Conservation (phyloP, 768 basidiomycete genomes). For the Boletus huronensis region DNA sequence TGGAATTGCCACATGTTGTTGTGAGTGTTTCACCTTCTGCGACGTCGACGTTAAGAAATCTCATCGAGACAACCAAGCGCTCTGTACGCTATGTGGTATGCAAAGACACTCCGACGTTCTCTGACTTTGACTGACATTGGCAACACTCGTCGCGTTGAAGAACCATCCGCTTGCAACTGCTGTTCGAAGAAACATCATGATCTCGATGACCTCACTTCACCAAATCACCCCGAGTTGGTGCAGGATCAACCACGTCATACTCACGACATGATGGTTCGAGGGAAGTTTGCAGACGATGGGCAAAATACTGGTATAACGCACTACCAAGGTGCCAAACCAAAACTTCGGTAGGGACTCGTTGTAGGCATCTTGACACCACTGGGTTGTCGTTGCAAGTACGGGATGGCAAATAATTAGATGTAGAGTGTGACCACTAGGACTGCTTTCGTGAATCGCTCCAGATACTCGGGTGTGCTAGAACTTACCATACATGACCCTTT, state of each 20-base stretch:
- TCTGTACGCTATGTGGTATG: slow-evolving; percentile 19
- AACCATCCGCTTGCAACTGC: slow-evolving; percentile 12
- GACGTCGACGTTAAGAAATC: background rate
- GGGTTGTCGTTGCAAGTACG: background rate
- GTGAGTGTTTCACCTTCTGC: slow-evolving; percentile 2
- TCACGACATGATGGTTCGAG: slow-evolving; percentile 14
- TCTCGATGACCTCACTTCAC: background rate
- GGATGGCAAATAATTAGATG: background rate
- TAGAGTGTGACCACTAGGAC: background rate
- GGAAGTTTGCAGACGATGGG: slow-evolving; percentile 10
- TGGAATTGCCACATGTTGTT: slow-evolving; percentile 20
- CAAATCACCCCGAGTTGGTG: slow-evolving; percentile 5
- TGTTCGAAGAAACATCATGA: slow-evolving; percentile 12
- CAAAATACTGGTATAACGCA: slow-evolving; percentile 2
- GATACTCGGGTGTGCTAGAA: background rate
- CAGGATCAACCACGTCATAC: slow-evolving; percentile 15
- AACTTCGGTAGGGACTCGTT: background rate
- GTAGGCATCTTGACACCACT: background rate
- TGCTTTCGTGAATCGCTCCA: background rate
- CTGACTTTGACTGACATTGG: background rate
- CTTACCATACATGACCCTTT: slow-evolving; percentile 5
- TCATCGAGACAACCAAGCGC: slow-evolving; percentile 1
- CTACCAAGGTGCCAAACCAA: slow-evolving; percentile 20
- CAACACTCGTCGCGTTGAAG: background rate
- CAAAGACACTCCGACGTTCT: background rate